phyloP scores from a whole-genome alignment of 441 rosid genomes.

The Monsonia emarginata region DNA sequence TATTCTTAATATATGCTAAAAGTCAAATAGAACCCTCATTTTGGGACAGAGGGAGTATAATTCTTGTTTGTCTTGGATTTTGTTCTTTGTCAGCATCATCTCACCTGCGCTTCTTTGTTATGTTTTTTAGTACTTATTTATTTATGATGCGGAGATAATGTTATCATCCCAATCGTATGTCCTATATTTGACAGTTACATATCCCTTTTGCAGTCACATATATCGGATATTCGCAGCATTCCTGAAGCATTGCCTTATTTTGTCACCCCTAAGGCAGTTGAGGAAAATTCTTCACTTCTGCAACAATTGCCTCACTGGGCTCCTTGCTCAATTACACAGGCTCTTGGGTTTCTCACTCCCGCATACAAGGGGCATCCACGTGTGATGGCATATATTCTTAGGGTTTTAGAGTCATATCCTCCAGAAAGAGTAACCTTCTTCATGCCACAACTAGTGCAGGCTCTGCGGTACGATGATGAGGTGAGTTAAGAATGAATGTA shows the following conservation, averaged over 20 bases:
- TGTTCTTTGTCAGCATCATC: too few species aligned
- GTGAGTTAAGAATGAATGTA: constrained; percentile 31
- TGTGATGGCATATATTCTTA: constrained; percentile 95
- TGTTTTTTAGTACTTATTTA: too few species aligned
- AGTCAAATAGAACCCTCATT: too few species aligned
- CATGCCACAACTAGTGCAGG: constrained; percentile 98
- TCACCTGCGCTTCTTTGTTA: too few species aligned
- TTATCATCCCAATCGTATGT: not conserved
- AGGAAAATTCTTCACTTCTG: constrained; percentile 75
- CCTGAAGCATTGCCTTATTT: constrained; percentile 92
- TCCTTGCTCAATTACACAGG: constrained; percentile 90
- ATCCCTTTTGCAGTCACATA: constrained; percentile 46
- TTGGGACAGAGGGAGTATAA: too few species aligned
- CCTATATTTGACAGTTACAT: not conserved
- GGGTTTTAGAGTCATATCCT: constrained; percentile 96
- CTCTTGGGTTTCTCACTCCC: constrained; percentile 84
- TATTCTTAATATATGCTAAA: too few species aligned
- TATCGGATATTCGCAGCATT: constrained; percentile 58
- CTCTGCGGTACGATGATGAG: constrained; percentile 83
- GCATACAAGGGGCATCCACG: constrained; percentile 93
- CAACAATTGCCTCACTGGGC: constrained; percentile 99
- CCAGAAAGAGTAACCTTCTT: constrained; percentile 88
- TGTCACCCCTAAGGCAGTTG: constrained; percentile 86
- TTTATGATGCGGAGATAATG: too few species aligned
- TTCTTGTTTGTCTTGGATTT: too few species aligned